Base-by-base conservation (phyloP, 2,329 filamentous ascomycete species). In the Nothophaeocryptopus gaeumannii region DNA sequence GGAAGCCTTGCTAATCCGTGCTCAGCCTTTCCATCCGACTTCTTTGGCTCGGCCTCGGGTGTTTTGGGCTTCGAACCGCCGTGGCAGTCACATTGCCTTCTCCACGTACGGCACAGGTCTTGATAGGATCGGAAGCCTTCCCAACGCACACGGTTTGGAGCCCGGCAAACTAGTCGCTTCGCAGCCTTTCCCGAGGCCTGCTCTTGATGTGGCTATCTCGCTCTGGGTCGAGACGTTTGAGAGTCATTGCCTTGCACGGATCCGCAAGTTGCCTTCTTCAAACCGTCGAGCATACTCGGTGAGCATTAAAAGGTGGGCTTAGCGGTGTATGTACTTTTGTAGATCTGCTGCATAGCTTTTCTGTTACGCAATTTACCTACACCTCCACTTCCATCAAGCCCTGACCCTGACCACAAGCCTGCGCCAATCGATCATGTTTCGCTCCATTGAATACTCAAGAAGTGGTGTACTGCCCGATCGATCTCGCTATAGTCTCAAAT, bases 401-500 rank as follows among this genome's bases (percentile, higher is more conserved):
- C 26, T 5, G 20, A 26, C 20, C 20, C 5, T 9, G n/a, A n/a
- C n/a, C 20, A 5, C 15, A 31, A 16, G 32, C 33, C 31, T 16
- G 2, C 20, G 14, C 26, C 20, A 2, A n/a, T 13, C 26, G 20
- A n/a, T 8, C 2, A 51, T 51, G 49, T 45, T 47, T 16, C 39
- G 42, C 29, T 39, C 49, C 13, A 42, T 46, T 11, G 46, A 43
- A 10, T 51, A 43, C 34, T 47, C 43, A 11, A 31, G 39, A 9
- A 34, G 37, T 12, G 49, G 49, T 11, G 33, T 30, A 20, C 40
- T 44, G 2, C 40, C 47, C 5, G 47, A 45, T 37, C 33, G 14
- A 5, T 44, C 47, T n/a, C 39, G 34, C 26, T 50, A 50, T 35
- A 43, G 42, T 34, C 12, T 45, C 8, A 45, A 40, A 34, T 50